Evolutionary conservation across 352 stramenopile species (phyloP), one percentile per base, ranked within the genome.

Genomic region (Phytopythium vexans): DNA sequence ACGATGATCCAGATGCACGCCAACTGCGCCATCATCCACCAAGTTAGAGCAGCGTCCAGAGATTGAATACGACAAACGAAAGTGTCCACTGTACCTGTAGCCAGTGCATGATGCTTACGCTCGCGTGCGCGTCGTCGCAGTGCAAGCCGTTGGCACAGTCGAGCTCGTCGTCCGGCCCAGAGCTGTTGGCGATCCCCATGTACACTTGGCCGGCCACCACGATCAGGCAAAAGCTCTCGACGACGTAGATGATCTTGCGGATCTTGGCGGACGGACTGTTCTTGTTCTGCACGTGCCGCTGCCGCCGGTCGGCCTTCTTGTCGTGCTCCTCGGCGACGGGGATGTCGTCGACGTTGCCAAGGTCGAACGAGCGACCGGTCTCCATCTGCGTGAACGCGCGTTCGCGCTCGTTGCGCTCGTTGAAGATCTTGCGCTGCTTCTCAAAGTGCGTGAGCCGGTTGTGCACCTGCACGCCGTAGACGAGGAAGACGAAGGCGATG

Each of bases 141-240:
- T 68, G 35, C 3, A 69, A 45, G 36, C 76, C 76, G 41, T 85
- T 85, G 14, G 74, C 73, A 21, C 76, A 88, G 0, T 63, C 64
- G 11, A 85, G 57, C 53, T 82, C 76, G 11, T 62, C 56, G 4
- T 58, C 42, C 11, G 52, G 51, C 3, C 15, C 52, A 4, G 52
- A 32, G 16, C 55, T 56, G 7, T 64, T 57, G 9, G 46, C 35
- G 27, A 77, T 45, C 5, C 61, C 74, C 35, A 77, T 61, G 54
- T 72, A 75, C n/a, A 86, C 66, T 64, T 80, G 66, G 6, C 63
- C 70, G n/a, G 61, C 42, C 12, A 69, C 59, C 21, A 69, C 61
- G 37, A 59, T 42, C 15, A 69, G 12, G 3, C 56, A 62, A 12
- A 62, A 27, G 9, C 12, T 56, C 42, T 59, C 61, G 6, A 58